Evolutionary conservation across 148 eudicot species (phyloP), one percentile per base, ranked within the genome.

Genomic region (Tetragonia tetragonoides): DNA sequence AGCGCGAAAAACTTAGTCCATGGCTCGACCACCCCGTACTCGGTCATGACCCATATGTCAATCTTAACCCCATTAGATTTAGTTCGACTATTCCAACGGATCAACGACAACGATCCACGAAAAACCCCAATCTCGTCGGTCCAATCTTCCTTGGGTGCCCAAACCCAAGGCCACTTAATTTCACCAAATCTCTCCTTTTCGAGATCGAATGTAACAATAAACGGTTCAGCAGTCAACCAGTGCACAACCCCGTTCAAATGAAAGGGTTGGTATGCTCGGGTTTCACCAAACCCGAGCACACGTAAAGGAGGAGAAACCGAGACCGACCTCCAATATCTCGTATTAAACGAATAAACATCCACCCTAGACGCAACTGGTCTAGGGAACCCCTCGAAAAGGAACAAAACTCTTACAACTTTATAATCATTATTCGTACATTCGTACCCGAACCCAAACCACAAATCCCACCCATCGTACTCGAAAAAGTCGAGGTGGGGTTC

Each of bases 401-500:
- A 61, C 65, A 61, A 64, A 37, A 64, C 40, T 40, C 68, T 64
- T 24, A 64, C 68, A 24, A 64, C 39, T 10, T 64, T 64, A 21
- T 24, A 37, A 37, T 64, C 68, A 3, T 64, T 14, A 6, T 3
- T 10, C 40, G 1, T 2, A 7, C 1, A 2, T 7, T 64, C 68
- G 9, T 16, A 64, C 68, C 68, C 68, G 68, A 64, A 64, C 68
- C 68, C 68, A n/a, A 61, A 61, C 65, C 65, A 61, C 65, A 61
- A 20, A 24, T 61, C 65, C 65, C 65, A 61, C 10, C 65, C 65
- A 11, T 61, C 65, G 34, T 18, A 61, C 6, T 61, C 28, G 65
- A 24, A 61, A 24, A 61, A 61, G 10, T 61, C 65, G 16, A 61
- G 65, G 28, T 61, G 65, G 24, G 65, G 65, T 15, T 61, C 65